phyloP scores from a whole-genome alignment of 2,329 filamentous ascomycete species.

The Bimuria novae-zelandiae region DNA sequence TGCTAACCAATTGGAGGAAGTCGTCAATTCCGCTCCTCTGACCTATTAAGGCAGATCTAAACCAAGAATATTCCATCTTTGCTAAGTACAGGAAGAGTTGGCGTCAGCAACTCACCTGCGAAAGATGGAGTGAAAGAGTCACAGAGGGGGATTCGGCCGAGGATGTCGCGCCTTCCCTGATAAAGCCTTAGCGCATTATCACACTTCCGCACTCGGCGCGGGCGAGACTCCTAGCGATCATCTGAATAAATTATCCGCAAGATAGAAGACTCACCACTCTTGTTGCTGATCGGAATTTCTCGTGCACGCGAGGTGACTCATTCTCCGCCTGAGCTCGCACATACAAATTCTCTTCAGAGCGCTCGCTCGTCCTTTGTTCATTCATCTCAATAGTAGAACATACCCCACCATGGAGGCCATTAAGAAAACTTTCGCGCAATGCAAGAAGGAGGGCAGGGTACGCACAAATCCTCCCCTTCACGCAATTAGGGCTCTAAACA shows the following conservation, averaged over 20 bases:
- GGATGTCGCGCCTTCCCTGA: no score
- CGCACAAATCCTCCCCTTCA: constrained; percentile 10
- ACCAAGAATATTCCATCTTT: no score
- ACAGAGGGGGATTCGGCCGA: no score
- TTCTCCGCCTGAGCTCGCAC: neutral
- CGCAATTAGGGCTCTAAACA: constrained; percentile 18
- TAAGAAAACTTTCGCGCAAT: constrained; percentile 56
- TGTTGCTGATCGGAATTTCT: neutral
- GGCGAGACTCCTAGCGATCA: neutral
- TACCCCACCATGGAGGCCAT: constrained; percentile 51
- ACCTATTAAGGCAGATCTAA: no score
- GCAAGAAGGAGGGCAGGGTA: constrained; percentile 56
- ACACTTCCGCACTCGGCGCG: neutral
- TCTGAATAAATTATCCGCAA: constrained; percentile 16
- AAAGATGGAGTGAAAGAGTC: no score
- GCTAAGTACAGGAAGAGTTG: no score
- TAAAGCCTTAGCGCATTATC: neutral
- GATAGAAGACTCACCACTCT: constrained; percentile 10
- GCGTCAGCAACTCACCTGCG: no score
- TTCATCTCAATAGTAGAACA: neutral
- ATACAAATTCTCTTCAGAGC: constrained; percentile 6
- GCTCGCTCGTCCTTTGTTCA: neutral
- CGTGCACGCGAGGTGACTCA: constrained; percentile 11
- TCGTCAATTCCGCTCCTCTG: no score
- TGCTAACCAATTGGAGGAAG: no score